Percentiles rank a stretch among this genome's conserved stretches.
Evolutionary conservation across 139 green algal species (phyloP).

Genomic region (Coelastrella sp.): DNA sequence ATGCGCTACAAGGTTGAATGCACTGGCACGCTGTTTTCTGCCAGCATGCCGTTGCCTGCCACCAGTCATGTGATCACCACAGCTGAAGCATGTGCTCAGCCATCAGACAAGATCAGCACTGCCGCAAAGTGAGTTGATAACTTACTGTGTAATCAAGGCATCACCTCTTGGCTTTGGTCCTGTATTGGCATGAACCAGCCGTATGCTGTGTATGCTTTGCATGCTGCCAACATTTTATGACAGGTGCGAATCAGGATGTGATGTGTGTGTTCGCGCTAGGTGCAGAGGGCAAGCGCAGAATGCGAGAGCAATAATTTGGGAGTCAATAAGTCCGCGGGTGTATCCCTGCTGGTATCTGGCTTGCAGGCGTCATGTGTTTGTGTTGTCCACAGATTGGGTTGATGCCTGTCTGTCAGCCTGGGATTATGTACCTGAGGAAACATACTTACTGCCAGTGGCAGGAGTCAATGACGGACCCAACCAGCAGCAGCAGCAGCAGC

Average conservation of each 20-base stretch:
- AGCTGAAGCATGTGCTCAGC: not conserved
- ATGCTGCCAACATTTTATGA: too few species aligned
- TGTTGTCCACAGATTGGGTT: conserved; percentile 7
- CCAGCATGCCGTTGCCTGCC: not conserved
- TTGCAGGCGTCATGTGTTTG: conserved; percentile 9
- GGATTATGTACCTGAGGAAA: conserved; percentile 18
- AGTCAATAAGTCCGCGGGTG: too few species aligned
- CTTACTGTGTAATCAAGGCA: not conserved
- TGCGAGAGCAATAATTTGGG: too few species aligned
- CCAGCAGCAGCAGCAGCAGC: conserved; percentile 13
- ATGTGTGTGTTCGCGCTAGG: too few species aligned
- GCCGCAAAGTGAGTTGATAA: conserved; percentile 22
- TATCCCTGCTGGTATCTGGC: conserved; percentile 10
- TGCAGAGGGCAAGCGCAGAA: too few species aligned
- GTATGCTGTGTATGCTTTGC: too few species aligned
- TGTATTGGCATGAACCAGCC: not conserved
- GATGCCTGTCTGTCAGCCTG: conserved; percentile 23
- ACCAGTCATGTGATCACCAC: conserved; percentile 40
- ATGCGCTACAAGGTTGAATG: conserved; percentile 43
- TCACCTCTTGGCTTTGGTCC: not conserved
- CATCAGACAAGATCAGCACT: conserved; percentile 21
- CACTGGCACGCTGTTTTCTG: conserved; percentile 2
- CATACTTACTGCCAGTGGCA: not conserved
- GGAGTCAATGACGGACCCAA: not conserved
- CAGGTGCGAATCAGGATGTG: too few species aligned